Evolutionary conservation across 768 basidiomycete genomes (phyloP), one percentile per base, ranked within the genome.

Genomic region (Rickenella mellea): DNA sequence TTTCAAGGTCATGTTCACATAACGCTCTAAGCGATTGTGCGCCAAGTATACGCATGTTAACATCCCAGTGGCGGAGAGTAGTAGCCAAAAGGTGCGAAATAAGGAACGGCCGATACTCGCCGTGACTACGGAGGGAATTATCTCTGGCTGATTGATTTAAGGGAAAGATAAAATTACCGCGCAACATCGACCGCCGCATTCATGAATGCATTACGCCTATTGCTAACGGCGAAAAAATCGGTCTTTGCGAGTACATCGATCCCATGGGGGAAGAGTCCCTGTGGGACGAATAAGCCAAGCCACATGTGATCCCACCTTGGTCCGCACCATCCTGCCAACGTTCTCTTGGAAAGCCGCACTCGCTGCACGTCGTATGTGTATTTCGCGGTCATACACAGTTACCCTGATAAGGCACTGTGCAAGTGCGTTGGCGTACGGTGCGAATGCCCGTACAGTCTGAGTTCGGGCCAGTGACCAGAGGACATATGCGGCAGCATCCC

Each of bases 311-410:
- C 14, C 30, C 43, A 40, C 31, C 28, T 21, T 11, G 14, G 25
- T 7, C 60, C 81, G 59, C 55, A 96, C 94, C 66, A 84, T 83
- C 56, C 96, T 70, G 10, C 96, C 96, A 28, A 97, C 96, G 54
- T 84, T 83, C 64, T 99, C 96, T 62, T 99, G 96, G 58, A 89
- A 98, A 10, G 93, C 89, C 14, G 96, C 96, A 60, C 94, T 98
- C 10, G 93, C 93, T 11, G 96, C 94, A 50, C 96, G 68, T 20
- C 96, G 75, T 42, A 99, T 91, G 47, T 90, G 88, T 22, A 97
- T 79, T 60, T 99, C 96, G 25, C 96, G 76, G 65, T 99, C 96
- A 56, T 79, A 93, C 24, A 90, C 64, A 1, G 94, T 78, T 20
- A 89, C 84, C 19, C 76, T 74, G n/a, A 81, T 77, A 45, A 98